phyloP scores from a whole-genome alignment of 768 basidiomycete genomes.

The Saitozyma podzolica region DNA sequence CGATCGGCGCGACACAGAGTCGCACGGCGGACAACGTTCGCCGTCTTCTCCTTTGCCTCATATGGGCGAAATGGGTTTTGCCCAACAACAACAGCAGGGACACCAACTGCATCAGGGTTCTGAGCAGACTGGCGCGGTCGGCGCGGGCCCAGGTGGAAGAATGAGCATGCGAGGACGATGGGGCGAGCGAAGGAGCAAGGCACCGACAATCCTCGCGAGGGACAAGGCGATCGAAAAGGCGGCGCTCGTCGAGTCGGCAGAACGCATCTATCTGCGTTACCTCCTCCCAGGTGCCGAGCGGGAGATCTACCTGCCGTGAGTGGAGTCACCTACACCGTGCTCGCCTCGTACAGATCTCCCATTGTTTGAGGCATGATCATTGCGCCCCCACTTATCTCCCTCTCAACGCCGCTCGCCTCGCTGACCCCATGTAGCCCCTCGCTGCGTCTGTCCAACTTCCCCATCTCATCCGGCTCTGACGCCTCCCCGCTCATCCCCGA shows the following conservation, averaged over 20 bases:
- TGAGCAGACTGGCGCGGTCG: constrained; percentile 1
- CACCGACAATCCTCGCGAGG: constrained; percentile 91
- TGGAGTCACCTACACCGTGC: constrained; percentile 1
- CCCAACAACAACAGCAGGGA: background rate
- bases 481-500: constrained; percentile 75
- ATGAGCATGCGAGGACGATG: constrained; percentile 25
- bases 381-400: too few relatives aligned
- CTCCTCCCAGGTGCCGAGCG: constrained; percentile 87
- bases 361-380: background rate
- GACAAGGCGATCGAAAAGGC: constrained; percentile 83
- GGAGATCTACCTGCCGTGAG: constrained; percentile 88
- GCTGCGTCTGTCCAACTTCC: constrained; percentile 87
- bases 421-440: constrained; percentile 57
- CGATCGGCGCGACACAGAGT: constrained; percentile 45
- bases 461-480: constrained; percentile 64
- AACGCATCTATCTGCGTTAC: constrained; percentile 94
- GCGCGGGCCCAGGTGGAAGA: constrained; percentile 5
- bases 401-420: background rate
- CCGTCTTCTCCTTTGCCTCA: background rate
- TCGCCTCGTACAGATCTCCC: background rate
- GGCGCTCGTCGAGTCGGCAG: constrained; percentile 88
- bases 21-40: constrained; percentile 20
- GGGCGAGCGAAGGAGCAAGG: constrained; percentile 46
- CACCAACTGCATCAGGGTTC: background rate
- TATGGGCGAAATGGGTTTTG: background rate